Evolutionary conservation across 495 filamentous ascomycete species (phyloP).

Genomic region (Xylaria longipes): DNA sequence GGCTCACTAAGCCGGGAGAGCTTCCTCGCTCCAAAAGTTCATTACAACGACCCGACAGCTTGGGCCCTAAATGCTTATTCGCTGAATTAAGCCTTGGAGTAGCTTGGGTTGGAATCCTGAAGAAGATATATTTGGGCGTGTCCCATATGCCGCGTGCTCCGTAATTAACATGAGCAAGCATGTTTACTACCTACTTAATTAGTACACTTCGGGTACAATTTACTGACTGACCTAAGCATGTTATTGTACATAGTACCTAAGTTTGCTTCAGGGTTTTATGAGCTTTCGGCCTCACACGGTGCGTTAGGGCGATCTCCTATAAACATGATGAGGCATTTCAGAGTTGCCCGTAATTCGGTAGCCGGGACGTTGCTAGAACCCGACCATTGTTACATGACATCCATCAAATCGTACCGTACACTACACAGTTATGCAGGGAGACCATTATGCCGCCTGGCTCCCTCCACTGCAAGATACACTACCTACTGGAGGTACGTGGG

Average conservation of each 20-base stretch:
- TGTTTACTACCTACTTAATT: not conserved
- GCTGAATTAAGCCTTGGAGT: not conserved
- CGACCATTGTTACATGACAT: not conserved
- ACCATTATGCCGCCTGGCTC: not conserved
- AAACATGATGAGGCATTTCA: not conserved
- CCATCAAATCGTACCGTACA: not conserved
- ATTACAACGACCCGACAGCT: conserved; percentile 21
- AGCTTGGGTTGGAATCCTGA: conserved; percentile 9
- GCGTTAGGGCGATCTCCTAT: not conserved
- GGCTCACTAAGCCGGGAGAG: conserved; percentile 12
- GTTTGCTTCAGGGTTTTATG: not conserved
- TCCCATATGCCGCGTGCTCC: conserved; percentile 3
- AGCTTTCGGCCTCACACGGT: not conserved
- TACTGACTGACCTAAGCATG: not conserved
- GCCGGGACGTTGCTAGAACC: not conserved
- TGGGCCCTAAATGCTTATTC: conserved; percentile 26
- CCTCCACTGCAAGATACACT: not conserved
- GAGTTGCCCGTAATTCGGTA: not conserved
- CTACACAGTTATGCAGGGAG: not conserved
- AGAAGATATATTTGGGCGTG: not conserved
- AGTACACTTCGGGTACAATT: not conserved
- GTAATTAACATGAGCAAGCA: conserved; percentile 6
- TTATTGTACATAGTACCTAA: not conserved
- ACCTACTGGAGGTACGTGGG: too few relatives aligned
- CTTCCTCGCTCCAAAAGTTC: not conserved